These are phyloP conservation scores for Mycocentrospora acerina DNA, from an alignment of 2,329 filamentous ascomycete genomes.

Conservation along the genomic window DNA sequence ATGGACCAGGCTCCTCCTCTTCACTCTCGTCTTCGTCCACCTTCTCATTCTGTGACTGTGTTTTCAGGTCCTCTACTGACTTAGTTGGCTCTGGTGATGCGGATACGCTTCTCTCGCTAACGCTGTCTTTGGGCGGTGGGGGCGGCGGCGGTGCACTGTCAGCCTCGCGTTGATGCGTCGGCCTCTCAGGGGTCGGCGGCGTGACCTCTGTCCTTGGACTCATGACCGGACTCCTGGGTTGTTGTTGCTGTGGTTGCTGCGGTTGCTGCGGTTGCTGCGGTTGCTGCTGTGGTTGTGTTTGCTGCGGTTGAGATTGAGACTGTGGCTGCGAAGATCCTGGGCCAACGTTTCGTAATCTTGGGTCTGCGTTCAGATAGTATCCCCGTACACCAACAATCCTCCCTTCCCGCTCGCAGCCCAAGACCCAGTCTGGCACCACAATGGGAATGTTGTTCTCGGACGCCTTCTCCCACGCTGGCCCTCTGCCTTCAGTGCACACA, in stretches of 20 bases:
- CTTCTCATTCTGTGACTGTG: conserved; percentile 28
- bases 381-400: conserved; percentile 91
- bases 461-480: conserved; percentile 91
- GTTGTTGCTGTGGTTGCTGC: conserved; percentile 9
- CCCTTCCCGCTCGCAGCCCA: conserved; percentile 91
- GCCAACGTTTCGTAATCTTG: conserved; percentile 59
- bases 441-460: conserved; percentile 98
- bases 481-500: conserved; percentile 90
- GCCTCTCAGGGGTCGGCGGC: conserved; percentile 52
- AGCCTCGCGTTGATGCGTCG: conserved; percentile 24
- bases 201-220: conserved; percentile 54
- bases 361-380: conserved; percentile 91
- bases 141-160: conserved; percentile 33
- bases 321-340: conserved; percentile 34
- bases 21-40: conserved; percentile 25
- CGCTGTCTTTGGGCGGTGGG: conserved; percentile 37
- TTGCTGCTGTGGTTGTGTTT: conserved; percentile 25
- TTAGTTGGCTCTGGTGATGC: conserved; percentile 33
- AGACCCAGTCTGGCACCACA: conserved; percentile 94
- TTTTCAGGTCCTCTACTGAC: conserved; percentile 35
- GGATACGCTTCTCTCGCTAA: conserved; percentile 22
- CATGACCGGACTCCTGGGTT: conserved; percentile 34
- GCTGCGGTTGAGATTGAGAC: conserved; percentile 19
- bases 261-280: conserved; percentile 18
- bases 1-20: conserved; percentile 21